phyloP scores from a whole-genome alignment of 805 yeast species.

The Kuraishia capsulata region DNA sequence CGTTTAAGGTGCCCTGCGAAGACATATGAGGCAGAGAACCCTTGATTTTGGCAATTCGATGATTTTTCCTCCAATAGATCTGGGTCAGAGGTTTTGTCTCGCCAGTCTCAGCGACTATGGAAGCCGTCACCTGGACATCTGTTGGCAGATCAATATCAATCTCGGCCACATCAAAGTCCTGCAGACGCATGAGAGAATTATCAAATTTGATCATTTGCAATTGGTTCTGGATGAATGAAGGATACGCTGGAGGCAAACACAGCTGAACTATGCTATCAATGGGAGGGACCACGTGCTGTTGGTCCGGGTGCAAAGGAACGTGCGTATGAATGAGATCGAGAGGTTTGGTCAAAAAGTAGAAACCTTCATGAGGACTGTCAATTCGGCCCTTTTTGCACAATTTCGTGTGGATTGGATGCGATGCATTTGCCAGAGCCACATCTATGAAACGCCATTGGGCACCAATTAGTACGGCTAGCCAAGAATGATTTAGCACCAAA shows the following conservation, averaged over 20 bases:
- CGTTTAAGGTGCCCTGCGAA: constrained; percentile 60
- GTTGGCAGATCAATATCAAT: constrained; percentile 64
- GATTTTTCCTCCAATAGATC: constrained; percentile 56
- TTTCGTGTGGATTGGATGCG: constrained; percentile 41
- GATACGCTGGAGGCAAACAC: constrained; percentile 79
- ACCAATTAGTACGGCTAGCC: constrained; percentile 75
- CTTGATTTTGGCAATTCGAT: constrained; percentile 67
- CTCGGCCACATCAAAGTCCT: constrained; percentile 73
- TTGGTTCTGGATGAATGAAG: constrained; percentile 59
- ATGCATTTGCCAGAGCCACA: constrained; percentile 50
- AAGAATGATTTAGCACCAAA: constrained; percentile 67
- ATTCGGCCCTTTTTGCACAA: constrained; percentile 16
- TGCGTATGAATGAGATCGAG: constrained; percentile 72
- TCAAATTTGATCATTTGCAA: constrained; percentile 61
- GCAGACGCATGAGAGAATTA: constrained; percentile 63
- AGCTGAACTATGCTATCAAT: constrained; percentile 70
- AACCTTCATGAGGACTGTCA: constrained; percentile 27
- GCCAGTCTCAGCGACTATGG: constrained; percentile 37
- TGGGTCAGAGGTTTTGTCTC: constrained; percentile 64
- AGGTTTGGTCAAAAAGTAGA: constrained; percentile 77
- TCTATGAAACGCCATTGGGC: constrained; percentile 79
- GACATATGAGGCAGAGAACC: constrained; percentile 69
- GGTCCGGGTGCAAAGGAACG: constrained; percentile 67
- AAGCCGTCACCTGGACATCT: constrained; percentile 58
- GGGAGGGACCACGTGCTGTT: constrained; percentile 84